Evolutionary conservation across 495 filamentous ascomycete genomes (phyloP).

Genomic region (Penicillium lividum): DNA sequence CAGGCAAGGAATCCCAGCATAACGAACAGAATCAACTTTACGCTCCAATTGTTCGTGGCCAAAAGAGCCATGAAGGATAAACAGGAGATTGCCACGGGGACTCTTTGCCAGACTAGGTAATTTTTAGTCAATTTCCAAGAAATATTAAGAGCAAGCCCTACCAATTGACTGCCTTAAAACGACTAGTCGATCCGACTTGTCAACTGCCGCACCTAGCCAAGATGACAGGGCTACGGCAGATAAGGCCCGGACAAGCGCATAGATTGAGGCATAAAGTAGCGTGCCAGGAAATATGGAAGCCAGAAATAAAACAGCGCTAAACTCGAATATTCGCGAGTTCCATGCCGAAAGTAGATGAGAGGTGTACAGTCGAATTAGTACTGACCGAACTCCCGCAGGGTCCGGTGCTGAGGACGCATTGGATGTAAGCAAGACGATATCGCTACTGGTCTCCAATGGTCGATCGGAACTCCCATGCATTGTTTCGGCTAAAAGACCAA

Average conservation of each 20-base stretch:
- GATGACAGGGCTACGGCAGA: conserved; percentile 35
- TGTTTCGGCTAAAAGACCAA: neutral
- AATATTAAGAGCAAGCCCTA: conserved; percentile 21
- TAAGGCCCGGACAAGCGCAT: conserved; percentile 36
- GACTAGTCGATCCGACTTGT: conserved; percentile 47
- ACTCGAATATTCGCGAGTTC: conserved; percentile 72
- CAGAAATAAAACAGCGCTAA: conserved; percentile 62
- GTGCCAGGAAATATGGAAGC: conserved; percentile 59
- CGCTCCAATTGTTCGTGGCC: conserved; percentile 5
- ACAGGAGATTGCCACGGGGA: conserved; percentile 42
- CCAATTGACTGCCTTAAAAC: conserved; percentile 53
- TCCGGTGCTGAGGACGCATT: neutral
- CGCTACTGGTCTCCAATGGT: neutral
- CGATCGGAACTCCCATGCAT: neutral
- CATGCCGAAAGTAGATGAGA: conserved; percentile 69
- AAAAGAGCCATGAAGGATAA: conserved; percentile 31
- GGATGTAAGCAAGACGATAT: neutral
- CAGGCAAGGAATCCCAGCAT: conserved; percentile 52
- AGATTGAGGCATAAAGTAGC: conserved; percentile 46
- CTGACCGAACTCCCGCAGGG: conserved; percentile 11
- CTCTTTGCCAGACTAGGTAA: conserved; percentile 37
- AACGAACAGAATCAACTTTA: conserved; percentile 40
- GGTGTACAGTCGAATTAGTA: conserved; percentile 46
- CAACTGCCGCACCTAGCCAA: conserved; percentile 48
- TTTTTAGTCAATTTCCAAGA: neutral